phyloP scores from a whole-genome alignment of 129 eudicot species.

The Daucus carota region DH1_v3.0 NC_030386.2:36743001-36743500 shows the following conservation, averaged over 20 bases:
- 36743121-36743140: not conserved
- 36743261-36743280: no score
- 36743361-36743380: constrained; percentile 77
- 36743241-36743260: no score
- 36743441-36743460: constrained; percentile 34
- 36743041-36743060: not conserved
- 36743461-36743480: constrained; percentile 5
- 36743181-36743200: not conserved
- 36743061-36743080: no score
- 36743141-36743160: not conserved
- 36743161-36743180: not conserved
- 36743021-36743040: not conserved
- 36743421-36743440: constrained; percentile 51
- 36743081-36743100: no score
- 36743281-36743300: no score
- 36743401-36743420: constrained; percentile 91
- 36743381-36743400: constrained; percentile 86
- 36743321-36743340: constrained; percentile 25
- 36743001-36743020: no score
- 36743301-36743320: not conserved
- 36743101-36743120: not conserved
- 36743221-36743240: no score
- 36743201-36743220: no score
- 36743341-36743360: constrained; percentile 88
- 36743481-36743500: constrained; percentile 50